Conservation (phyloP, 2,329 filamentous ascomycete genomes). For the Ophidiomyces ophidiicola region DNA sequence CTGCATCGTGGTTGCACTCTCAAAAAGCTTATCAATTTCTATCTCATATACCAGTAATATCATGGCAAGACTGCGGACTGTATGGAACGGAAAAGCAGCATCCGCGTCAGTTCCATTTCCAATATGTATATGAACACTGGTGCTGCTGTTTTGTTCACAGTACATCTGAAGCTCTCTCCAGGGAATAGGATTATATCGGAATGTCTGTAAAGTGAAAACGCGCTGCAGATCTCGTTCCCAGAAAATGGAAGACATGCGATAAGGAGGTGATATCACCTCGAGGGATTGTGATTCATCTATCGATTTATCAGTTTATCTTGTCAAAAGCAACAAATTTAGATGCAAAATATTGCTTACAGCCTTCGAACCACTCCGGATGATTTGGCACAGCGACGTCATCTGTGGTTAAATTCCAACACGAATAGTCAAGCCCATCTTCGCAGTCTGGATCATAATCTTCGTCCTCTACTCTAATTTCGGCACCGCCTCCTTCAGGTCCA, state of each 20-base stretch:
- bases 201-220: slow-evolving; percentile 12
- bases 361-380: slow-evolving; percentile 12
- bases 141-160: slow-evolving; percentile 13
- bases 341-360: slow-evolving; percentile 10
- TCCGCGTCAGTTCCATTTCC: slow-evolving; percentile 11
- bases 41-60: slow-evolving; percentile 16
- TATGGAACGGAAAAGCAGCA: slow-evolving; percentile 13
- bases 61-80: slow-evolving; percentile 16
- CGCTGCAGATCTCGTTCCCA: slow-evolving; percentile 15
- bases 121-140: slow-evolving; percentile 15
- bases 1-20: slow-evolving; percentile 6
- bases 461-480: slow-evolving; percentile 6
- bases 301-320: background rate
- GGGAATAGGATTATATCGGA: slow-evolving; percentile 12
- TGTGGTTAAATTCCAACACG: slow-evolving; percentile 13
- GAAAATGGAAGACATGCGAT: slow-evolving; percentile 3
- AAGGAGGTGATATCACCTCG: slow-evolving; percentile 15
- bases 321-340: background rate
- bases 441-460: background rate
- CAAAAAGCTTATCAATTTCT: slow-evolving; percentile 13
- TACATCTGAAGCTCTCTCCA: slow-evolving; percentile 10
- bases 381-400: slow-evolving; percentile 8
- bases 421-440: slow-evolving; percentile 6
- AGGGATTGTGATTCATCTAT: slow-evolving; percentile 15
- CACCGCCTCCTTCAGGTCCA: slow-evolving; percentile 8